A percentile compares a stretch with the other conserved stretches of the same genome.
Conservation (phyloP, 78 protist genomes). For the Dictyostelium firmibasis region DNA sequence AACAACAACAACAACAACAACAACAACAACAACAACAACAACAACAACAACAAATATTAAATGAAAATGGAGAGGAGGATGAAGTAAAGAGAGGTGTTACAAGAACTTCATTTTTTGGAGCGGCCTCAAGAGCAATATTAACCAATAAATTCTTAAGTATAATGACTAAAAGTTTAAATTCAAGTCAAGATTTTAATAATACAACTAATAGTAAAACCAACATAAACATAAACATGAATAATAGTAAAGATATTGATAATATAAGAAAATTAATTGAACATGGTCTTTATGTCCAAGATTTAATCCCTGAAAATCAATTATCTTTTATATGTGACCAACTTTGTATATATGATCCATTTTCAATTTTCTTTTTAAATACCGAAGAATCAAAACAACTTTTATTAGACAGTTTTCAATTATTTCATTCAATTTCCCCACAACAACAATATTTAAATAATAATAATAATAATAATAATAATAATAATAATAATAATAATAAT, state of each 20-base stretch:
- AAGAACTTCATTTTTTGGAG: slow-evolving; percentile 10
- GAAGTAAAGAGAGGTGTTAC: slow-evolving; percentile 7
- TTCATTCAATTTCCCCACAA: slow-evolving; percentile 1
- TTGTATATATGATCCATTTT: slow-evolving; percentile 30
- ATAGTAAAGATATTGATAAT: slow-evolving; percentile 16
- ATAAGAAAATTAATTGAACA: neutral
- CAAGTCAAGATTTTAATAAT: neutral
- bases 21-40: neutral
- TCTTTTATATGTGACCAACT: neutral
- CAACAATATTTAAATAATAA: neutral
- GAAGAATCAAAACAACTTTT: slow-evolving; percentile 7
- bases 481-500: neutral
- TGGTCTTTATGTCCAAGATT: neutral
- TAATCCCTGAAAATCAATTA: neutral
- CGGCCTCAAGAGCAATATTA: slow-evolving; percentile 30
- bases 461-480: neutral
- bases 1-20: neutral
- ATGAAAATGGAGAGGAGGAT: neutral
- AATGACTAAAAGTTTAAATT: neutral
- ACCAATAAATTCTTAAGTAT: slow-evolving; percentile 6
- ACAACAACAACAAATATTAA: neutral
- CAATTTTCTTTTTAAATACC: neutral
- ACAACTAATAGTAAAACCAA: neutral
- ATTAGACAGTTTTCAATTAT: neutral
- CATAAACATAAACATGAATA: neutral